These are phyloP conservation scores for Ogataea sp. DNA, from an alignment of 805 yeast genomes.

Conservation along the genomic window DNA sequence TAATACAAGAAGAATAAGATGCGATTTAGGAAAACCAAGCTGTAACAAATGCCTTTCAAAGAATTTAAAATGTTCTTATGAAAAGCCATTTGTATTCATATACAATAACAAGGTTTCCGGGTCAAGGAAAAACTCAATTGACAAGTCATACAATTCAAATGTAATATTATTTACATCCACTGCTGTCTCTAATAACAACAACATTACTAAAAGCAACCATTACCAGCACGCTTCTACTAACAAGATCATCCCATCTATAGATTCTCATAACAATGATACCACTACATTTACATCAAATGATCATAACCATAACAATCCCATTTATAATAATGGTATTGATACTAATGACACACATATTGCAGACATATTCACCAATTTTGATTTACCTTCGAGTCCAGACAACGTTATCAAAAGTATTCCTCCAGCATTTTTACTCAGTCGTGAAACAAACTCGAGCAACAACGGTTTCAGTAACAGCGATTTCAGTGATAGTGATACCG, in stretches of 20 bases:
- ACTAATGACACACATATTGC: too few relatives aligned
- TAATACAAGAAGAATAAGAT: neutral
- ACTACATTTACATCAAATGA: too few relatives aligned
- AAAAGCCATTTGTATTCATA: neutral
- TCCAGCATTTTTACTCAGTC: too few relatives aligned
- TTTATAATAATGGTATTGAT: neutral
- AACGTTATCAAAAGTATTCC: too few relatives aligned
- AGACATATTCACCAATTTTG: too few relatives aligned
- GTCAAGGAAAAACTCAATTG: neutral
- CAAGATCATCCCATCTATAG: neutral
- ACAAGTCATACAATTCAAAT: too few relatives aligned
- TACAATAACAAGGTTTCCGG: neutral
- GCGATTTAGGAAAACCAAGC: neutral
- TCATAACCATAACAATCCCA: neutral
- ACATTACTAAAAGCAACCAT: neutral
- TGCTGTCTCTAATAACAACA: neutral
- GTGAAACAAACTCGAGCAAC: too few relatives aligned
- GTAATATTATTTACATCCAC: too few relatives aligned
- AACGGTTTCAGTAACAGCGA: too few relatives aligned
- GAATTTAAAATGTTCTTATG: neutral
- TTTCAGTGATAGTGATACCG: neutral
- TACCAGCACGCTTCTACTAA: neutral
- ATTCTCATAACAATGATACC: neutral
- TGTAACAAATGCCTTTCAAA: neutral
- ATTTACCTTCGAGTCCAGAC: too few relatives aligned